Conservation (phyloP, 768 basidiomycete species). For the Tubosaeta sp. region DNA sequence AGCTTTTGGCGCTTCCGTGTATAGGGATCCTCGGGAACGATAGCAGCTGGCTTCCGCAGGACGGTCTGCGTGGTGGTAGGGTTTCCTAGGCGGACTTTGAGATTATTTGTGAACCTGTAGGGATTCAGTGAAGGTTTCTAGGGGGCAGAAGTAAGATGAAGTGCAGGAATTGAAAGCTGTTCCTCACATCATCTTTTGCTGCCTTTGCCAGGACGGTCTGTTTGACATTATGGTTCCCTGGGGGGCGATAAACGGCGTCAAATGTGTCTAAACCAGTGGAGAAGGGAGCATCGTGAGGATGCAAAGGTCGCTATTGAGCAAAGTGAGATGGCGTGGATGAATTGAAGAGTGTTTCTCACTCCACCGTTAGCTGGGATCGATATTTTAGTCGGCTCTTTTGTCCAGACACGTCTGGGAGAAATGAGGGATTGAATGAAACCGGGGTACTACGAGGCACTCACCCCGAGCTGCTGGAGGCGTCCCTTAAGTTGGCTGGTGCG, state of each 20-base stretch:
- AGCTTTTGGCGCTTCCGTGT: conserved; percentile 22
- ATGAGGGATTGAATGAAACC: conserved; percentile 6
- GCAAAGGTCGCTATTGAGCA: conserved; percentile 8
- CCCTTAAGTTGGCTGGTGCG: conserved; percentile 24
- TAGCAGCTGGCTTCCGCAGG: conserved; percentile 6
- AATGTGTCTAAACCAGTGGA: conserved; percentile 3
- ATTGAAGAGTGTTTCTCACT: conserved; percentile 11
- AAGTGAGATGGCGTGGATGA: conserved; percentile 2
- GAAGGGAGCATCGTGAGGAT: conserved; percentile 14
- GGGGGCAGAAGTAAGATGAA: conserved; percentile 3
- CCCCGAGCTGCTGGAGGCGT: conserved; percentile 24
- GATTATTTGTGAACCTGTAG: conserved; percentile 4
- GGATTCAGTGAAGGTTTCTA: conserved; percentile 16
- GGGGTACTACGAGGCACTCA: conserved; percentile 10
- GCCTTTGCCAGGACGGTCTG: conserved; percentile 20
- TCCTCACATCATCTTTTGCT: conserved; percentile 4
- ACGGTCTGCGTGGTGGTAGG: conserved; percentile 21
- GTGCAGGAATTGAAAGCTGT: neutral
- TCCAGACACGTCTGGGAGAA: conserved; percentile 14
- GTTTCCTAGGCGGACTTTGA: conserved; percentile 15
- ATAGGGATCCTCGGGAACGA: neutral
- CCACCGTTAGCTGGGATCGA: conserved; percentile 4
- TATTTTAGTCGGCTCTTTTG: conserved; percentile 21
- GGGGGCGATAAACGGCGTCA: accelerated
- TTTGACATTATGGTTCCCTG: conserved; percentile 23